Evolutionary conservation across 495 filamentous ascomycete species (phyloP), one percentile per base, ranked within the genome.

Genomic region (Xylona heveae): DNA sequence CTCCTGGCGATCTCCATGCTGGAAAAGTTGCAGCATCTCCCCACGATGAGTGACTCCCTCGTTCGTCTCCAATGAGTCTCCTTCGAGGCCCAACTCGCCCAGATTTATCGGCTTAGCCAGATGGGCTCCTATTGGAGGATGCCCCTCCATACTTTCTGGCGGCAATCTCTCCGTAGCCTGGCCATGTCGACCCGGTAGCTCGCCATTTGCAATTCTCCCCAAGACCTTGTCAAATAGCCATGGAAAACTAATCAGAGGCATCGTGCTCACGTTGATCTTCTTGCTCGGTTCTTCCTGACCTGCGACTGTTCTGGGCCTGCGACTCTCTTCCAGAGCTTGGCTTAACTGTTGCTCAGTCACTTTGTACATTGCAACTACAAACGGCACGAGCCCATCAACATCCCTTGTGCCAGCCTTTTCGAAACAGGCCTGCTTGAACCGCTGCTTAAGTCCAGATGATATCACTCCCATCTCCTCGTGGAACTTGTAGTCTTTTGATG

Each of bases 161-260:
- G n/a, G n/a, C n/a, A n/a, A n/a, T n/a, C n/a, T n/a, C n/a, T n/a
- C n/a, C n/a, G n/a, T n/a, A n/a, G n/a, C n/a, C n/a, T n/a, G n/a
- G n/a, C n/a, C n/a, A n/a, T n/a, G n/a, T n/a, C n/a, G n/a, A n/a
- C n/a, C n/a, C n/a, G n/a, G n/a, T n/a, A n/a, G n/a, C n/a, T n/a
- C n/a, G n/a, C 24, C 32, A 36, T 53, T 58, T 14, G 78, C 84
- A 38, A 95, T 73, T 21, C 59, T 61, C 4, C 80, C 78, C 1
- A 99, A 61, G 32, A 79, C 57, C 20, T 64, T 53, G 0, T 64
- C 54, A 33, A 95, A 90, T 6, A 95, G 46, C 90, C 88, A 99
- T 0, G 88, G 84, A 42, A 93, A 95, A 42, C 72, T 85, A 43
- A 94, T 88, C 15, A 95, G 50, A 0, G 90, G 88, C 57, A 81